Percentiles rank a stretch among this genome's conserved stretches.
Evolutionary conservation across 345 rosid genomes (phyloP).

Genomic region (Populus euphratica): DNA sequence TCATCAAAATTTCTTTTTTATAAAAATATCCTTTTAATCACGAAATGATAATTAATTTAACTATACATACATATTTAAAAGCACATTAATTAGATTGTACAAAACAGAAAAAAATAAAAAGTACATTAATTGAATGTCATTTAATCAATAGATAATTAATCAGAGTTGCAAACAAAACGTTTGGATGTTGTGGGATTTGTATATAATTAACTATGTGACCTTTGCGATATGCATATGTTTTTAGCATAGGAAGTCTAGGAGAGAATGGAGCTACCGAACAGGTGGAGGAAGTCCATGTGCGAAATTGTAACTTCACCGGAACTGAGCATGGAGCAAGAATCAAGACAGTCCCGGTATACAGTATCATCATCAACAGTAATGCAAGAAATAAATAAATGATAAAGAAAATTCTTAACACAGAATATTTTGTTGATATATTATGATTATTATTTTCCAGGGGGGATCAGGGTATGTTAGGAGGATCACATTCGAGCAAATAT

Average conservation of each 20-base stretch:
- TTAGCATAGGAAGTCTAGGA: slow-evolving; percentile 65
- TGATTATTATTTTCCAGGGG: slow-evolving; percentile 6
- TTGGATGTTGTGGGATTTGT: no score
- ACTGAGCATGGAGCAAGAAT: slow-evolving; percentile 53
- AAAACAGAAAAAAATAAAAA: no score
- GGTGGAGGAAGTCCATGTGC: slow-evolving; percentile 40
- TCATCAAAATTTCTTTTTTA: not conserved
- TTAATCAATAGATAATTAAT: no score
- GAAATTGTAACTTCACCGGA: slow-evolving; percentile 33
- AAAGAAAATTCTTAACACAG: not conserved
- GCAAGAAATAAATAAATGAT: no score
- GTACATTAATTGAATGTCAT: no score
- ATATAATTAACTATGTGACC: not conserved
- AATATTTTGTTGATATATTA: not conserved
- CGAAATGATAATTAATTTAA: no score
- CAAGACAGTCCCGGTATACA: slow-evolving; percentile 48
- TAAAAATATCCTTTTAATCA: no score
- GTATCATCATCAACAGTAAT: not conserved
- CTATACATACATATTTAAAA: no score
- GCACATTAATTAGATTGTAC: no score
- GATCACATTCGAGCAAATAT: slow-evolving; percentile 35
- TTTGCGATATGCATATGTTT: not conserved
- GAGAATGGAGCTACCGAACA: slow-evolving; percentile 15
- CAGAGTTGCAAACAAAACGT: no score
- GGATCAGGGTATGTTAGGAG: slow-evolving; percentile 41